Evolutionary conservation across 805 yeast genomes (phyloP).

Genomic region (Dipodascopsis uninucleata): DNA sequence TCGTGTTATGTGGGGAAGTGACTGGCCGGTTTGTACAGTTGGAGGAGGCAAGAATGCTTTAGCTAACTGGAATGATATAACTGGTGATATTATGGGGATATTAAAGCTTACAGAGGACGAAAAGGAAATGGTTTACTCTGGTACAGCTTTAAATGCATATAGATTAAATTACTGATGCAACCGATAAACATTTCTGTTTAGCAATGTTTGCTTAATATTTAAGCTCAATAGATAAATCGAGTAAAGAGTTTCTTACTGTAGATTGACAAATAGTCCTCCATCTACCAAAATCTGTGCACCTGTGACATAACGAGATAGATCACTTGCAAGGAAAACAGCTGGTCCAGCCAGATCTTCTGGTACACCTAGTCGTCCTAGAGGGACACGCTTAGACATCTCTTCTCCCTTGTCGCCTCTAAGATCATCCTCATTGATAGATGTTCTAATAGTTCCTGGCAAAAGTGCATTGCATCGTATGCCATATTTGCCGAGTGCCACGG

Average conservation of each 20-base stretch:
- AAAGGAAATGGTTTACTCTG: background rate
- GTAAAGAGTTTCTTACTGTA: conserved; percentile 41
- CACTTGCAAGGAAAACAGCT: conserved; percentile 29
- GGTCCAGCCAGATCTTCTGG: conserved; percentile 31
- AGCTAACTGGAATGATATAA: conserved; percentile 4
- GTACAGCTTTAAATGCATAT: background rate
- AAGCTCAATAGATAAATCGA: background rate
- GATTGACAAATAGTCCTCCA: conserved; percentile 44
- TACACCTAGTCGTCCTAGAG: conserved; percentile 28
- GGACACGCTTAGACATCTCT: conserved; percentile 42
- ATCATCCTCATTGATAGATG: conserved; percentile 45
- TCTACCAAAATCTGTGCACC: conserved; percentile 47
- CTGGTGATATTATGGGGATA: background rate
- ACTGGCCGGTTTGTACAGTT: conserved; percentile 44
- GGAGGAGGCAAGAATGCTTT: conserved; percentile 31
- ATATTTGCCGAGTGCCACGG: conserved; percentile 44
- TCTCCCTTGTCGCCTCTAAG: conserved; percentile 39
- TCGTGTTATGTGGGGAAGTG: conserved; percentile 43
- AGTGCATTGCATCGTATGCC: conserved; percentile 47
- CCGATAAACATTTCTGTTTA: no score
- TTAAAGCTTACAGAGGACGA: background rate
- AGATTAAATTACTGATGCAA: background rate
- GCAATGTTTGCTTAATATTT: no score
- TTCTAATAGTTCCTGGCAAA: conserved; percentile 46
- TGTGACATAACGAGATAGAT: conserved; percentile 29